Conservation (phyloP, 2,329 filamentous ascomycete species). For the Salinomyces thailandicus region DNA sequence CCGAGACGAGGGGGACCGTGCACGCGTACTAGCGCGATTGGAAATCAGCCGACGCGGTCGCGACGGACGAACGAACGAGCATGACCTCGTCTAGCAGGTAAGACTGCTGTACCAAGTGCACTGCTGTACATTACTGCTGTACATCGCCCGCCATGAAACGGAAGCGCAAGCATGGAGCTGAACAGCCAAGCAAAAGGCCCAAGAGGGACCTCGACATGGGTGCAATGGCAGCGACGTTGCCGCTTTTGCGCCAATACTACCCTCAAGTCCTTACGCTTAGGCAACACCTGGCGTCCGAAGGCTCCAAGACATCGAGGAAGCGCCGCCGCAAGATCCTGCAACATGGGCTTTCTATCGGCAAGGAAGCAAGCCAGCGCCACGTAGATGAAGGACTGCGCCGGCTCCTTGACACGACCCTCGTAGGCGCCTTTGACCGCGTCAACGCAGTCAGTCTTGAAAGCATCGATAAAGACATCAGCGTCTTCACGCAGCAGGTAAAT, state of each 20-base stretch:
- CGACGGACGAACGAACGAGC: too few species aligned
- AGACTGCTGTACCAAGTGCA: too few species aligned
- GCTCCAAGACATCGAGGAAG: conserved; percentile 8
- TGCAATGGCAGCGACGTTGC: conserved; percentile 1
- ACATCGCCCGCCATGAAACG: conserved; percentile 9
- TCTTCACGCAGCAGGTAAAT: conserved; percentile 36
- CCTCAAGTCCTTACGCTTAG: conserved; percentile 10
- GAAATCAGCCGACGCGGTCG: too few species aligned
- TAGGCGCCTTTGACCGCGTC: conserved; percentile 42
- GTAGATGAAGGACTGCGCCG: conserved; percentile 33
- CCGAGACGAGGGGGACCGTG: too few species aligned
- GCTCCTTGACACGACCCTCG: conserved; percentile 60
- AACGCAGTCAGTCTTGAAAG: conserved; percentile 41
- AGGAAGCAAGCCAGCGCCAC: background rate
- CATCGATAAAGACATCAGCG: conserved; percentile 31
- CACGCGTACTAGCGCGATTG: too few species aligned
- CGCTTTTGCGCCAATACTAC: conserved; percentile 12
- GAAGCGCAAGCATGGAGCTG: conserved; percentile 3
- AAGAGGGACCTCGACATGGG: background rate
- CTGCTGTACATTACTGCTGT: too few species aligned
- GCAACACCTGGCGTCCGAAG: conserved; percentile 8
- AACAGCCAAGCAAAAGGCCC: background rate
- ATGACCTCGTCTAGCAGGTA: too few species aligned
- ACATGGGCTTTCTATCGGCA: conserved; percentile 4
- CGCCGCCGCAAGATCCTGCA: conserved; percentile 8